Evolutionary conservation across 139 green algal genomes (phyloP), one percentile per base, ranked within the genome.

Genomic region (Pedinophyceae sp.): DNA sequence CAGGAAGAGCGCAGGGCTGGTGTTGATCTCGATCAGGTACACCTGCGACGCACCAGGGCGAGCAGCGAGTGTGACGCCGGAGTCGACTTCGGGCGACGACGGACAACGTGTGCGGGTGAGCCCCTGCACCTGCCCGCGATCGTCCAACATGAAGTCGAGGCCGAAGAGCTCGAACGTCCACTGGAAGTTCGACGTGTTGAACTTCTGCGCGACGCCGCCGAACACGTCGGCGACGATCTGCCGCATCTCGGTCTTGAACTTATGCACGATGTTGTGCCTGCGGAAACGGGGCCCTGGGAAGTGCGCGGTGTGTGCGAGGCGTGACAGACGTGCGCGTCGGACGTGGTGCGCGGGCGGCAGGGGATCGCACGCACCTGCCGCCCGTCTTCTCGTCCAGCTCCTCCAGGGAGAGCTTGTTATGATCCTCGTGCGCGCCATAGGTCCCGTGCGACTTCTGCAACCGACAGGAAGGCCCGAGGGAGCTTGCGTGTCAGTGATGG

Each of bases 91-190:
- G n/a, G n/a, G n/a, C n/a, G n/a, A n/a, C n/a, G n/a, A n/a, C n/a
- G n/a, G n/a, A n/a, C n/a, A n/a, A n/a, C n/a, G n/a, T n/a, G n/a
- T n/a, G n/a, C n/a, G n/a, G n/a, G n/a, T n/a, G n/a, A 24, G 22
- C 50, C 34, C 54, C 47, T 50, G 7, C 40, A 74, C 62, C 50
- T 62, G 55, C 5, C 61, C 55, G 0, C 38, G 22, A 10, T 19
- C 45, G 20, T 76, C 70, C 25, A 81, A 38, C 73, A 81, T 81
- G 66, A 81, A 81, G 54, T 81, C 73, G 26, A 77, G 49, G 2
- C 73, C 73, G 51, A 78, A 54, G 24, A 80, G 67, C 62, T 79
- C 72, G 48, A 67, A 79, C 55, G 60, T 70, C 26, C 58, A 48
- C 18, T 57, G n/a, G 43, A 64, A 58, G 39, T 39, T 27, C 23